These are phyloP conservation scores for Vigna angularis DNA, from an alignment of 306 rosid species.

Conservation along the genomic window DNA sequence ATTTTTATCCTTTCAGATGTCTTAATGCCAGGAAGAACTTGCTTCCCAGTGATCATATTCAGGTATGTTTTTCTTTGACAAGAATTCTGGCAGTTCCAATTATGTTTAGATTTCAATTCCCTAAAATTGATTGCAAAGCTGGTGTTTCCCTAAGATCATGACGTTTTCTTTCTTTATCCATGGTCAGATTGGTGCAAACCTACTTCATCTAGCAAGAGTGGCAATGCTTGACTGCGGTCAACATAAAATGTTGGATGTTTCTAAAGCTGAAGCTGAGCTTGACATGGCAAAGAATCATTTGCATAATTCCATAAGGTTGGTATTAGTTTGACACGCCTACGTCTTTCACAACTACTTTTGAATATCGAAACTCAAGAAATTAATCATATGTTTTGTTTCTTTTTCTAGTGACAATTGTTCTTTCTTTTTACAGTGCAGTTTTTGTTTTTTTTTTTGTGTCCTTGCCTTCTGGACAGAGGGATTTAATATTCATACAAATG, in stretches of 20 bases:
- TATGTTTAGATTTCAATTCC: conserved; percentile 31
- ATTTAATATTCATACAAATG: conserved; percentile 19
- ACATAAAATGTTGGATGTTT: conserved; percentile 52
- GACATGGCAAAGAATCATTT: conserved; percentile 63
- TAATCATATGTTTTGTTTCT: background rate
- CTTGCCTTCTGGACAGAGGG: conserved; percentile 2
- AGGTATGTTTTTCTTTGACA: conserved; percentile 58
- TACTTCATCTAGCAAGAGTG: conserved; percentile 79
- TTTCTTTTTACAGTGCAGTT: background rate
- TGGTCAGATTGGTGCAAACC: conserved; percentile 77
- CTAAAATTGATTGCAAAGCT: conserved; percentile 27
- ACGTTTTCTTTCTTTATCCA: conserved; percentile 31
- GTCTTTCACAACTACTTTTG: conserved; percentile 30
- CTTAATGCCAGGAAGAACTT: conserved; percentile 69
- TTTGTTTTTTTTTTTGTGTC: background rate
- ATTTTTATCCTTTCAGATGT: conserved; percentile 57
- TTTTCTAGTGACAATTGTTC: conserved; percentile 27
- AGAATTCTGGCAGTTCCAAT: conserved; percentile 26
- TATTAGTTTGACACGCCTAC: conserved; percentile 22
- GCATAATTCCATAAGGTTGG: conserved; percentile 70
- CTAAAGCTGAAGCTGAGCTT: conserved; percentile 63
- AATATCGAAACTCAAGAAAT: conserved; percentile 10
- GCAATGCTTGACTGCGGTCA: conserved; percentile 57
- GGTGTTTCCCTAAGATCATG: conserved; percentile 20
- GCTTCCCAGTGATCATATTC: conserved; percentile 74